Evolutionary conservation across 2,329 filamentous ascomycete genomes (phyloP).

Genomic region (Aspergillus eucalypticola): DNA sequence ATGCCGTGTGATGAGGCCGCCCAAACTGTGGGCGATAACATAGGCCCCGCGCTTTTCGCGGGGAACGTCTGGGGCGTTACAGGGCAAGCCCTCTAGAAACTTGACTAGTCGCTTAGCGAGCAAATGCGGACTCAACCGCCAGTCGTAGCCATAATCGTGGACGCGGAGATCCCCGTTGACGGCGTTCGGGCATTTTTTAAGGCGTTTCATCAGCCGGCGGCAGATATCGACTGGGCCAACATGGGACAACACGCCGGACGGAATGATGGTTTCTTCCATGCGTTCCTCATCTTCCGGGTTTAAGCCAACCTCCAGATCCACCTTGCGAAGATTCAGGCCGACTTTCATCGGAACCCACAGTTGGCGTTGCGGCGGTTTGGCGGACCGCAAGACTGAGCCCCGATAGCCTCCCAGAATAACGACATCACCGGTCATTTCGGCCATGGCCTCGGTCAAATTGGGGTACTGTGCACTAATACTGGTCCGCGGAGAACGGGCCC

Average conservation of each 20-base stretch:
- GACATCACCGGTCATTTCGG: constrained; percentile 75
- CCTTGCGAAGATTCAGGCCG: constrained; percentile 85
- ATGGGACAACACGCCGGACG: constrained; percentile 85
- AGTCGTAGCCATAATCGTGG: constrained; percentile 93
- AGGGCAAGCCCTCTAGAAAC: constrained; percentile 73
- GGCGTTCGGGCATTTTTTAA: constrained; percentile 73
- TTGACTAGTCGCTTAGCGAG: constrained; percentile 70
- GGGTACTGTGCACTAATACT: constrained; percentile 37
- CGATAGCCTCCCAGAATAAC: constrained; percentile 89
- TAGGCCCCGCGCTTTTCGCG: constrained; percentile 66
- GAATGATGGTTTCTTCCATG: constrained; percentile 80
- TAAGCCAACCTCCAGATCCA: constrained; percentile 84
- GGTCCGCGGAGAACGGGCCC: constrained; percentile 23
- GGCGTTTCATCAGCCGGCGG: constrained; percentile 73
- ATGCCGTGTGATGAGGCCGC: constrained; percentile 83
- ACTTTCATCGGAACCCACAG: constrained; percentile 94
- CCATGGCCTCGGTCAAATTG: constrained; percentile 62
- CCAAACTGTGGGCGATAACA: constrained; percentile 82
- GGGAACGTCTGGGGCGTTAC: constrained; percentile 62
- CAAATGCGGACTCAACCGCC: constrained; percentile 79
- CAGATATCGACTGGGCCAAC: constrained; percentile 92
- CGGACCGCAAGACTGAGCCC: constrained; percentile 83
- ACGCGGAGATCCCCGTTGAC: constrained; percentile 70
- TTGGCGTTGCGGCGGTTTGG: constrained; percentile 78
- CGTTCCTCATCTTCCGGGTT: constrained; percentile 77